A percentile compares a stretch with the other conserved stretches of the same genome.
phyloP scores from a whole-genome alignment of 345 rosid genomes.

The Noccaea caerulescens region DNA sequence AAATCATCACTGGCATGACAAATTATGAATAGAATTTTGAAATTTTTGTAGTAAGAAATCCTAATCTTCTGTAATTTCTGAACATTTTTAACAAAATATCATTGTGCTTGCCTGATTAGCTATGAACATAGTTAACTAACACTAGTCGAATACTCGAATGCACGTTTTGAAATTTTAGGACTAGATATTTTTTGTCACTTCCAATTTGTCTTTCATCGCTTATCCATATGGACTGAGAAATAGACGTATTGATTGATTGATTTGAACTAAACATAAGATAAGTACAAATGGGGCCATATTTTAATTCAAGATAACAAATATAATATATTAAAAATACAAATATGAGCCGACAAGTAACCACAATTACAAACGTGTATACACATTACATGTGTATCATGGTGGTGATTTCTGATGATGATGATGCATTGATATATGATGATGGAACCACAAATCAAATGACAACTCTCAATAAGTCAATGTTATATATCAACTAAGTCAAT shows the following conservation, averaged over 20 bases:
- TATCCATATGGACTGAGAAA: slow-evolving; percentile 15
- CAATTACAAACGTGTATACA: not conserved
- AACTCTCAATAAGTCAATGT: not conserved
- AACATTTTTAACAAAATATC: slow-evolving; percentile 10
- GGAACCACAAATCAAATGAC: slow-evolving; percentile 8
- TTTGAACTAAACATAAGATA: slow-evolving; percentile 15
- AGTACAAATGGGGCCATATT: not conserved
- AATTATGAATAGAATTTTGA: not conserved
- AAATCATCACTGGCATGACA: not conserved
- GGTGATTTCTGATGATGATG: not conserved
- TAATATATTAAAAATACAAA: slow-evolving; percentile 1
- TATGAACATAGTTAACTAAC: slow-evolving; percentile 12
- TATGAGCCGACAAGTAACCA: slow-evolving; percentile 24
- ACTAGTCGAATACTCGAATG: slow-evolving; percentile 19
- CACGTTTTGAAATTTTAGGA: not conserved
- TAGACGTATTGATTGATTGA: slow-evolving; percentile 9
- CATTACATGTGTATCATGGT: not conserved
- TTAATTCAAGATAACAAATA: not conserved
- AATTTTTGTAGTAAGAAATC: not conserved
- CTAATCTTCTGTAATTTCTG: not conserved
- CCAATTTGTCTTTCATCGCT: not conserved
- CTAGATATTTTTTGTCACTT: not conserved
- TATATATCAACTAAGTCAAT: too few relatives aligned
- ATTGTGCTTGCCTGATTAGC: not conserved
- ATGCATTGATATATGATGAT: not conserved